Conservation (phyloP, 2,329 filamentous ascomycete genomes). For the Metarhizium brunneum region DNA sequence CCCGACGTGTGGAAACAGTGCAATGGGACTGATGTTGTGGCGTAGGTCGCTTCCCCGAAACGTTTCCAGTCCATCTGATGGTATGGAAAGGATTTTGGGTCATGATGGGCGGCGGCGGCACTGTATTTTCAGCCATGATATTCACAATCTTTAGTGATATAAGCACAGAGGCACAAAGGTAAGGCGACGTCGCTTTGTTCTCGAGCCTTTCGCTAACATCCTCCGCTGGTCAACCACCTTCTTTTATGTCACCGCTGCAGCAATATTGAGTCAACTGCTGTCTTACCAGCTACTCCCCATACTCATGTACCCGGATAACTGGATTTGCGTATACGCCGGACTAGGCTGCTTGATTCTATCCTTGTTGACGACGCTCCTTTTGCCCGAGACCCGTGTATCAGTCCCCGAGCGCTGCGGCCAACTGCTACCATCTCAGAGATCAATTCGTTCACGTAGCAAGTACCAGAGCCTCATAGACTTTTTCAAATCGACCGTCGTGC, state of each 20-base stretch:
- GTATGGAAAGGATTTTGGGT: too few relatives aligned
- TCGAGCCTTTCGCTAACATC: too few relatives aligned
- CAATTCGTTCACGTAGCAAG: neutral
- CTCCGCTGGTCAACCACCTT: too few relatives aligned
- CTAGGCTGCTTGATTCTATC: neutral
- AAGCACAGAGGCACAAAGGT: too few relatives aligned
- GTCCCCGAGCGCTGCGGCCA: neutral
- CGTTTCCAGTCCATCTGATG: too few relatives aligned
- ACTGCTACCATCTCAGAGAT: neutral
- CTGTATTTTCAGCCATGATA: too few relatives aligned
- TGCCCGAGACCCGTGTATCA: neutral
- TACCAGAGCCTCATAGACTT: neutral
- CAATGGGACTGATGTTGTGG: too few relatives aligned
- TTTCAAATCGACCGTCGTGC: neutral
- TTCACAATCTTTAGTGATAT: too few relatives aligned
- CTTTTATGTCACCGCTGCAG: neutral
- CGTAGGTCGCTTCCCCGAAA: too few relatives aligned
- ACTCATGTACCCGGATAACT: neutral
- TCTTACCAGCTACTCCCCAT: neutral
- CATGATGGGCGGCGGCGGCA: too few relatives aligned
- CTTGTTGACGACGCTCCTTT: neutral
- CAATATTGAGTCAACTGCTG: neutral
- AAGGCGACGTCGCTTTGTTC: too few relatives aligned
- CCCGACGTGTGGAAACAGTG: too few relatives aligned
- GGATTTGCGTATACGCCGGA: neutral